Conservation (phyloP, 768 basidiomycete species). For the Boletus pseudo-olivaceus region DNA sequence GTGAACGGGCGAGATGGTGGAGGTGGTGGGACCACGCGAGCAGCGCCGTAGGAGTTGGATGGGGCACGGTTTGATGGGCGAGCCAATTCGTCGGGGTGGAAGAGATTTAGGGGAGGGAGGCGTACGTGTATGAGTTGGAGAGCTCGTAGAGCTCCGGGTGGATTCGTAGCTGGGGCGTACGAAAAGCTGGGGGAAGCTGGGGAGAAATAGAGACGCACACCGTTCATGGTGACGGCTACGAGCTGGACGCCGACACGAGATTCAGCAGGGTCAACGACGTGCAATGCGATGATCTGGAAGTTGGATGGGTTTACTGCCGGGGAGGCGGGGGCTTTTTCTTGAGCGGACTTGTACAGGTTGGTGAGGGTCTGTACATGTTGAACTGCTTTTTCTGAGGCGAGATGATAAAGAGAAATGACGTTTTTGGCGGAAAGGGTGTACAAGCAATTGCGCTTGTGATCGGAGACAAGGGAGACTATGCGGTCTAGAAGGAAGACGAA, state of each 20-base stretch:
- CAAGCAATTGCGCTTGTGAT: slow-evolving; percentile 65
- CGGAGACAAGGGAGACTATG: slow-evolving; percentile 63
- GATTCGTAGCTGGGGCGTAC: slow-evolving; percentile 36
- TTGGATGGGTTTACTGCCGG: slow-evolving; percentile 65
- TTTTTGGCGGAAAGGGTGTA: slow-evolving; percentile 72
- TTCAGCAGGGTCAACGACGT: slow-evolving; percentile 63
- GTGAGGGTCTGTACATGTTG: slow-evolving; percentile 73
- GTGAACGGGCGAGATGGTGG: slow-evolving; percentile 55
- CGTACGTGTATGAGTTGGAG: slow-evolving; percentile 77
- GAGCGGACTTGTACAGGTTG: slow-evolving; percentile 69
- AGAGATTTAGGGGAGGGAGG: slow-evolving; percentile 68
- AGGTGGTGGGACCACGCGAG: slow-evolving; percentile 42
- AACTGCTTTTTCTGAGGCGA: slow-evolving; percentile 60
- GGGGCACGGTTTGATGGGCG: slow-evolving; percentile 46
- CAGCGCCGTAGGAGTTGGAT: slow-evolving; percentile 41
- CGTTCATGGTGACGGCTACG: slow-evolving; percentile 77
- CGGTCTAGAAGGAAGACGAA: slow-evolving; percentile 49
- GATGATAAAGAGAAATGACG: slow-evolving; percentile 63
- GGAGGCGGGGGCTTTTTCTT: slow-evolving; percentile 78
- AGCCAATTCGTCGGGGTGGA: slow-evolving; percentile 71
- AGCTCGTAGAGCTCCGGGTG: slow-evolving; percentile 31
- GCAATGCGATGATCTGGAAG: slow-evolving; percentile 68
- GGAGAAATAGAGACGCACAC: slow-evolving; percentile 81
- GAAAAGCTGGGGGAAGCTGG: slow-evolving; percentile 49
- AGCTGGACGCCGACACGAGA: slow-evolving; percentile 71